phyloP scores from a whole-genome alignment of 129 eudicot species.

The Scalesia atractyloides region DNA sequence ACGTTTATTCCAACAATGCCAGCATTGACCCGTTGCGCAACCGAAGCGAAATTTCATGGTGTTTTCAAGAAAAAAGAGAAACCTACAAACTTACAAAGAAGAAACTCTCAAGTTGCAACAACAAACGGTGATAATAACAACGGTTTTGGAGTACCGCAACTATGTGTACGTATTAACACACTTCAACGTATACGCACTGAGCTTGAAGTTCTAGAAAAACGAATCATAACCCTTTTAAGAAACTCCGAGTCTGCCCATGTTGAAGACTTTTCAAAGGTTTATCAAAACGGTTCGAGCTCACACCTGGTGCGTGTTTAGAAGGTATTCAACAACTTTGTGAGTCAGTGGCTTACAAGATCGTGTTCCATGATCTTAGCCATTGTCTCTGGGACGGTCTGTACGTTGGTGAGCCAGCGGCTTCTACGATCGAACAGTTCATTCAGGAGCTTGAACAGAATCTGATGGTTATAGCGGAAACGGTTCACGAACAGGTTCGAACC shows the following conservation, averaged over 20 bases:
- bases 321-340: conserved; percentile 88
- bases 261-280: conserved; percentile 80
- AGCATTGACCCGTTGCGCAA: conserved; percentile 82
- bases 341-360: conserved; percentile 66
- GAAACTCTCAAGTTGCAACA: conserved; percentile 73
- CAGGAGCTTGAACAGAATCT: conserved; percentile 76
- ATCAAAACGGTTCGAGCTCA: conserved; percentile 72
- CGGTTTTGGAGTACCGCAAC: conserved; percentile 65
- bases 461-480: conserved; percentile 62
- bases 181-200: conserved; percentile 71
- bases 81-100: conserved; percentile 51
- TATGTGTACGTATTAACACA: conserved; percentile 84
- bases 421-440: conserved; percentile 77
- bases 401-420: conserved; percentile 74
- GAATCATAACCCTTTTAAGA: conserved; percentile 82
- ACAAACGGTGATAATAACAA: conserved; percentile 51
- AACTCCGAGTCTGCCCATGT: conserved; percentile 84
- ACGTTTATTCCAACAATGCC: conserved; percentile 88
- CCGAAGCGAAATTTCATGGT: conserved; percentile 61
- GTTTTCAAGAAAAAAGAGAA: conserved; percentile 91
- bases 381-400: conserved; percentile 82
- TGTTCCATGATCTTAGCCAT: conserved; percentile 81
- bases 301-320: conserved; percentile 76
- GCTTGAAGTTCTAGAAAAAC: conserved; percentile 74
- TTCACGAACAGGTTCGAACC: conserved; percentile 78